Conservation (phyloP, 768 basidiomycete species). For the Cystofilobasidium capitatum region DNA sequence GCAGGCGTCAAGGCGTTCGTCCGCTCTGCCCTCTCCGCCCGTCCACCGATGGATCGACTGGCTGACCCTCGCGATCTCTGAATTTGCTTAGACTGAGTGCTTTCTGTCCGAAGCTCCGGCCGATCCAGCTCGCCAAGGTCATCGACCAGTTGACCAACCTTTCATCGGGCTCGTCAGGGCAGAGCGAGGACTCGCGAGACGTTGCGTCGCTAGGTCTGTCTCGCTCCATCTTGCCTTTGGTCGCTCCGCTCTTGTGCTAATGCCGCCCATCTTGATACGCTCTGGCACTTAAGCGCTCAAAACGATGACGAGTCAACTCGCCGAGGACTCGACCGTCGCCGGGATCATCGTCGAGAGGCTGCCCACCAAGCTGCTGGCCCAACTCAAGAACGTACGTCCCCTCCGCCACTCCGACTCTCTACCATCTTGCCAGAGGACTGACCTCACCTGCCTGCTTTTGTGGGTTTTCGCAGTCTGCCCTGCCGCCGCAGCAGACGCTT, state of each 20-base stretch:
- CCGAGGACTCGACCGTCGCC: conserved; percentile 68
- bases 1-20: conserved; percentile 87
- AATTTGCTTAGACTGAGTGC: not conserved
- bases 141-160: conserved; percentile 83
- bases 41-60: not conserved
- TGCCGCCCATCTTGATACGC: not conserved
- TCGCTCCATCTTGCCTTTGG: not conserved
- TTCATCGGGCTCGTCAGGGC: conserved; percentile 50
- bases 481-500: conserved; percentile 39
- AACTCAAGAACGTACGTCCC: conserved; percentile 59
- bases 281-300: conserved; percentile 59
- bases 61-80: not conserved
- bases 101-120: conserved; percentile 46
- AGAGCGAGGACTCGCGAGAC: conserved; percentile 87
- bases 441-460: not conserved
- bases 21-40: not conserved
- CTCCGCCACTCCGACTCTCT: not conserved
- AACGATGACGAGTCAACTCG: conserved; percentile 85
- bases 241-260: not conserved
- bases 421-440: too few relatives aligned
- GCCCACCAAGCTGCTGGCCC: conserved; percentile 68
- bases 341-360: conserved; percentile 71
- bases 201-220: conserved; percentile 78
- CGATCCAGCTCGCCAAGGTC: conserved; percentile 70
- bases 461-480: conserved; percentile 27